Evolutionary conservation across 441 rosid species (phyloP).

Genomic region (Pelargonium cotyledonis): DNA sequence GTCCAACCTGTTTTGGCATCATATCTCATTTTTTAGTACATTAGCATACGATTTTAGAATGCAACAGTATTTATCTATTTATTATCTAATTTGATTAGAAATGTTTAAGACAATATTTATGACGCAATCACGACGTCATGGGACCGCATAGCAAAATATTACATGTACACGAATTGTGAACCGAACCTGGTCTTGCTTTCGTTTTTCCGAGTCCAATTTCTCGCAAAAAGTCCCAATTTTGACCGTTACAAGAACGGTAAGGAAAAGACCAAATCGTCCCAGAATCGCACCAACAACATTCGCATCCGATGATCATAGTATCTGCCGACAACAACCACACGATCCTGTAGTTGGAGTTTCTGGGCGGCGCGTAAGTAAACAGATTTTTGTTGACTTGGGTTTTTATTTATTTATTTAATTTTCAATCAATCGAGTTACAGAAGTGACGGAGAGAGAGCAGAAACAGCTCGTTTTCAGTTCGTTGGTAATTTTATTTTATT

Average conservation of each 20-base stretch:
- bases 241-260: not conserved
- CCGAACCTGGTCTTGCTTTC: too few relatives aligned
- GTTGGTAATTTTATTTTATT: not conserved
- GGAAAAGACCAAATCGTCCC: too few relatives aligned
- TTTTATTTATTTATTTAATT: not conserved
- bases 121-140: too few relatives aligned
- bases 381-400: not conserved
- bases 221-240: not conserved
- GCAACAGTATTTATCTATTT: too few relatives aligned
- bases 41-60: too few relatives aligned
- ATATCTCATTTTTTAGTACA: too few relatives aligned
- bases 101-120: too few relatives aligned
- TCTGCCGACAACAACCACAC: not conserved
- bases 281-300: not conserved
- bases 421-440: not conserved
- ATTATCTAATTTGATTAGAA: too few relatives aligned
- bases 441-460: not conserved
- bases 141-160: too few relatives aligned
- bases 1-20: too few relatives aligned
- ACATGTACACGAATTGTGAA: too few relatives aligned
- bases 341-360: not conserved
- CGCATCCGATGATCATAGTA: not conserved
- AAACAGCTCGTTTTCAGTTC: not conserved
- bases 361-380: not conserved
- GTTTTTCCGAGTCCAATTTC: not conserved